Base-by-base conservation (phyloP, 2,329 filamentous ascomycete species). In the Emydomyces testavorans region DNA sequence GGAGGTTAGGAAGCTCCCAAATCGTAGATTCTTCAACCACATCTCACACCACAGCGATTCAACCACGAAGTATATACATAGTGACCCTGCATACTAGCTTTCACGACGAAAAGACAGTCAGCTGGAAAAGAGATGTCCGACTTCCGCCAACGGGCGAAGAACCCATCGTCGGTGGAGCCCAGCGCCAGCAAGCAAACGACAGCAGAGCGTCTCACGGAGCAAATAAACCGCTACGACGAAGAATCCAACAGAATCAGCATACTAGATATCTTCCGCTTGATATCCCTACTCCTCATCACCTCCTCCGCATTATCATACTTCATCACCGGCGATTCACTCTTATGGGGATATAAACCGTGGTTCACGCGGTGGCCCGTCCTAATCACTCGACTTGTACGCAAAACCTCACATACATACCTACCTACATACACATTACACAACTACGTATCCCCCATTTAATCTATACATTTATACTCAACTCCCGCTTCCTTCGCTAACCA, bases 271-370 rank as follows among this genome's bases (percentile, higher is more conserved):
- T 41, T 52, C 29, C 53, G 54, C 10, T 28, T 52, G 16, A 18
- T 50, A 46, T 47, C 52, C 26, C 37, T 53, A 3, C 40, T 49
- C 35, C 18, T 47, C 32, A 7, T 46, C 46, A 37, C 50, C 35
- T 50, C 51, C 24, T 31, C 24, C 58, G 80, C 76, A 15, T 70
- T 89, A 47, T 88, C 83, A 67, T 90, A 89, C 65, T 77, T 89
- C 54, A 73, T 85, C 56, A 87, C 83, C 37, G 73, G 82, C 52
- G 77, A 85, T 60, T 81, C 77, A 50, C 72, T 81, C 54, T 73
- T 79, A 49, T 92, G 83, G 82, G 80, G 73, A 55, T 82, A 70
- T 69, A 72, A 43, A 18, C 83, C 66, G 58, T 81, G 68, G 80
- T 83, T 71, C 58, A 82, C 67, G 61, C 73, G 62, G 32, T 73